Conservation (phyloP, 108 stramenopile genomes). For the Epipyxis sp. region DNA sequence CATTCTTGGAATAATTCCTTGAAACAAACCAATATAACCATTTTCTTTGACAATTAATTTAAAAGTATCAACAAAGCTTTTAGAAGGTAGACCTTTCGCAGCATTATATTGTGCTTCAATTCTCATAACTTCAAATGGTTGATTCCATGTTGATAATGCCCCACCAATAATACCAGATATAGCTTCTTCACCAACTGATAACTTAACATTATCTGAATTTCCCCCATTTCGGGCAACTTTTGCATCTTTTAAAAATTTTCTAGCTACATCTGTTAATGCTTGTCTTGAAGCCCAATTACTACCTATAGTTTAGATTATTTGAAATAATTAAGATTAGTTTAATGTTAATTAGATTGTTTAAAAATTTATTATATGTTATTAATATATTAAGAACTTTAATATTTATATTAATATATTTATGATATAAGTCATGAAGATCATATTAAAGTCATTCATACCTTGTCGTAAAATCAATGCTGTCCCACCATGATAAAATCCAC, state of each 20-base stretch:
- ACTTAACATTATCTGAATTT: constrained; percentile 27
- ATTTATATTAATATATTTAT: not conserved
- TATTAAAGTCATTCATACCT: constrained; percentile 4
- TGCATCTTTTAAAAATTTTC: constrained; percentile 22
- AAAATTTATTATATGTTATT: not conserved
- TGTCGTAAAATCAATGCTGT: constrained; percentile 44
- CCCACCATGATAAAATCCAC: constrained; percentile 41
- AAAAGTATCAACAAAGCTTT: constrained; percentile 16
- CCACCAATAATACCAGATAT: constrained; percentile 42
- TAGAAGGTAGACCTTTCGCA: constrained; percentile 31
- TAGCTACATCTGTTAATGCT: constrained; percentile 39
- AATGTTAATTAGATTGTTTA: too few species aligned
- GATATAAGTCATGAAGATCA: too few species aligned
- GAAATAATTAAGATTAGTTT: not conserved
- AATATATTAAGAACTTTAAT: not conserved
- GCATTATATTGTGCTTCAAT: constrained; percentile 40
- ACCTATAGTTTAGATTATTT: constrained; percentile 2
- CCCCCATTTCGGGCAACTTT: constrained; percentile 11
- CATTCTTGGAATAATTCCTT: constrained; percentile 40
- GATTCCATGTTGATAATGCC: constrained; percentile 41
- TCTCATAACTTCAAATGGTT: constrained; percentile 46
- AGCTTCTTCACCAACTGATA: constrained; percentile 30
- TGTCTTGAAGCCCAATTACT: constrained; percentile 51
- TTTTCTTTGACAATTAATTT: constrained; percentile 29
- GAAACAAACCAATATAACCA: constrained; percentile 35